These are phyloP conservation scores for Tetracladium setigerum DNA, from an alignment of 495 filamentous ascomycete genomes.

Conservation along the genomic window DNA sequence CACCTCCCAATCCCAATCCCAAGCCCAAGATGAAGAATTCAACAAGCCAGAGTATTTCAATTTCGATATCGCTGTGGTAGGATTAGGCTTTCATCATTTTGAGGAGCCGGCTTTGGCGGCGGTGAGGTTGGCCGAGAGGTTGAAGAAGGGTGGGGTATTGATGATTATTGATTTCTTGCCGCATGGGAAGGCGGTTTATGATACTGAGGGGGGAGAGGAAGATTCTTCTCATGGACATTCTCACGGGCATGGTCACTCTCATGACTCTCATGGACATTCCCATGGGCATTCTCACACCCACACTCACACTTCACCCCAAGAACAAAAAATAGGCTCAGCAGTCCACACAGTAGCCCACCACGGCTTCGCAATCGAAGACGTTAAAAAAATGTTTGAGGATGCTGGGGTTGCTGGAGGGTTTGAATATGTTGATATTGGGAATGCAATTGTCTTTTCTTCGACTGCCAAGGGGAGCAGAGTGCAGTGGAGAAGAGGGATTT, in stretches of 20 bases:
- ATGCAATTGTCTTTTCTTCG: conserved; percentile 16
- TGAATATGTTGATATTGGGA: conserved; percentile 13
- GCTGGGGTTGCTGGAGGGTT: conserved; percentile 16
- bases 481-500: conserved; percentile 2
- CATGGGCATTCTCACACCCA: background rate
- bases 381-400: conserved; percentile 17
- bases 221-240: background rate
- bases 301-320: background rate
- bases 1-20: conserved; percentile 4
- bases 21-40: too few relatives aligned
- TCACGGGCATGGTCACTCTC: background rate
- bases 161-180: conserved; percentile 24
- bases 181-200: conserved; percentile 8
- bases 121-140: conserved; percentile 28
- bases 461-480: background rate
- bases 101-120: conserved; percentile 15
- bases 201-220: background rate
- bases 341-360: conserved; percentile 17
- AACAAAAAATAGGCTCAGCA: conserved; percentile 1
- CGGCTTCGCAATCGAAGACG: conserved; percentile 16
- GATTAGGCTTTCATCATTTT: conserved; percentile 22
- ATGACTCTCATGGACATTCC: background rate
- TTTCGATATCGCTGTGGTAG: conserved; percentile 23
- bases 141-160: conserved; percentile 32
- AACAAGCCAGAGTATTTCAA: conserved; percentile 10